Evolutionary conservation across 2,329 filamentous ascomycete genomes (phyloP).

Genomic region (Ophiocordyceps robertsii): DNA sequence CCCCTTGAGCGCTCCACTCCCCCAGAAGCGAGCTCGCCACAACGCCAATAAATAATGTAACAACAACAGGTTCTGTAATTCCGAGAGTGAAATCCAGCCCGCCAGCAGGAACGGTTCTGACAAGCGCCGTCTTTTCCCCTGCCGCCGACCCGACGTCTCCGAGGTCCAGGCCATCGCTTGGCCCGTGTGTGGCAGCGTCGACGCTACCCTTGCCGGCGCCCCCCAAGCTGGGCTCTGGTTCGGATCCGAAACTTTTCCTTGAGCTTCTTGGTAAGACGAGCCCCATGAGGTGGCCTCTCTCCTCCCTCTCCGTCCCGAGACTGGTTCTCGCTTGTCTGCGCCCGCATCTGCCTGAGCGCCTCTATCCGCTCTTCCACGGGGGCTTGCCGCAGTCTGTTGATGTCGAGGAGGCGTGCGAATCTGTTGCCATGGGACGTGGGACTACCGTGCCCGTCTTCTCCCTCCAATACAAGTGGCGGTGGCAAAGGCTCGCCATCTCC

Average conservation of each 20-base stretch:
- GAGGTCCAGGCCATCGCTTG: background rate
- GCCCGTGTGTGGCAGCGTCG: background rate
- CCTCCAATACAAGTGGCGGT: conserved; percentile 28
- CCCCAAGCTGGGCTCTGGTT: conserved; percentile 27
- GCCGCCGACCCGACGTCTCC: background rate
- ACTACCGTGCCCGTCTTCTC: conserved; percentile 16
- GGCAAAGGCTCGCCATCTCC: conserved; percentile 15
- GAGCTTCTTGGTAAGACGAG: conserved; percentile 33
- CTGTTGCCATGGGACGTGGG: conserved; percentile 26
- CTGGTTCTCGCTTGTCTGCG: conserved; percentile 10
- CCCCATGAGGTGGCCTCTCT: conserved; percentile 24
- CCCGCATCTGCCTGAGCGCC: conserved; percentile 33
- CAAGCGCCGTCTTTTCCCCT: no score
- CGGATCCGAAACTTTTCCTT: conserved; percentile 40
- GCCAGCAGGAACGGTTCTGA: no score
- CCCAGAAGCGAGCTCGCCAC: no score
- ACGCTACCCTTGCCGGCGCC: background rate
- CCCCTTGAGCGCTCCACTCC: background rate
- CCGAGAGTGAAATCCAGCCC: no score
- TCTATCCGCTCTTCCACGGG: conserved; percentile 49
- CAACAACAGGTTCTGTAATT: no score
- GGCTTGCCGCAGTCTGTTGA: conserved; percentile 44
- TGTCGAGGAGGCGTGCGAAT: conserved; percentile 39
- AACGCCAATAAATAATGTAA: no score
- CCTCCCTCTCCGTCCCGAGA: conserved; percentile 13